Base-by-base conservation (phyloP, 345 rosid genomes). In the Theobroma cacao region DNA sequence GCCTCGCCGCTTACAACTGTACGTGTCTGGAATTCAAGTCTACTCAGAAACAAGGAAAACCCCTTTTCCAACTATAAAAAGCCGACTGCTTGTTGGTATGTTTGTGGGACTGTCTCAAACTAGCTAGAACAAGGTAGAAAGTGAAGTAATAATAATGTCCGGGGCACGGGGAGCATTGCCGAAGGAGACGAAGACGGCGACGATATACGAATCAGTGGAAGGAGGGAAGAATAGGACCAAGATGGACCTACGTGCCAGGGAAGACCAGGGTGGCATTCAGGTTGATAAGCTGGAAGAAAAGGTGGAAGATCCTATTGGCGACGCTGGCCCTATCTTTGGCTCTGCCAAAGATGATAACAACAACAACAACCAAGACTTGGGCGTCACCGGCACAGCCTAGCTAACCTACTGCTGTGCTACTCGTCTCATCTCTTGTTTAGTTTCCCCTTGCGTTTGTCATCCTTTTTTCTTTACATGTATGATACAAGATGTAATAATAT, bases 131-230 rank as follows among this genome's bases (percentile, higher is more conserved):
- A 14, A 38, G 53, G 5, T 36, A 28, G 3, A 28, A 48, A 48
- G 1, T n/a, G 5, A 50, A 50, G 3, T 2, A 4, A 18, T 2
- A 36, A 48, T 1, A n/a, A 88, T 88, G 91, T 90, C 89, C 15
- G 93, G 90, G 33, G 88, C 88, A 36, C 93, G 88, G 64, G 91
- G 90, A 76, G 90, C 94, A 41, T 82, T 80, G 73, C 94, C 89
- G 4, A 83, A 80, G 73, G 90, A 85, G 17, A 84, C 88, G n/a
- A 79, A 17, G 83, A 87, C 89, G 40, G 86, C 88, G 9, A 90
- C 90, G 13, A 77, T 80, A 9, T 84, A 87, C 60, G 85, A 78
- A 79, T 86, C 87, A 40, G 85, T 85, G 48, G 72, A 43, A 28
- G 83, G 78, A 53, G 87, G 82, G 50, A 79, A 82, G 77, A 82